Percentiles rank a stretch among this genome's conserved stretches.
These are phyloP conservation scores for Lodderomyces theae DNA, from an alignment of 1,139 yeast genomes.

Conservation along the genomic window DNA sequence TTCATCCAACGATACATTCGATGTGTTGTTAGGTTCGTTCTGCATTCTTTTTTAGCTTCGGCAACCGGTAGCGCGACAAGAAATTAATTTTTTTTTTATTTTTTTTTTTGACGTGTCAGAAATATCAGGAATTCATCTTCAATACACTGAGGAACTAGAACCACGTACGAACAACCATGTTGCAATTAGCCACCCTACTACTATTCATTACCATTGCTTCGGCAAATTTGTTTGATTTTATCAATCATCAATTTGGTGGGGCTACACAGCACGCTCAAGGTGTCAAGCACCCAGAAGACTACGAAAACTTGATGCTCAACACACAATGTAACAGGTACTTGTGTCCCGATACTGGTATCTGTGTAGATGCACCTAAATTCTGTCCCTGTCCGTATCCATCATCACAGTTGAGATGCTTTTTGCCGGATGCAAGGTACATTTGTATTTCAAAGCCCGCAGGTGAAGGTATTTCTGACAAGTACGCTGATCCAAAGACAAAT, in stretches of 20 bases:
- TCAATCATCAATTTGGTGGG: conserved; percentile 29
- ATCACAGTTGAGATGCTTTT: conserved; percentile 75
- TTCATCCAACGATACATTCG: too few relatives aligned
- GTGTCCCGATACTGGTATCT: conserved; percentile 77
- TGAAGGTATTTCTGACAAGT: conserved; percentile 28
- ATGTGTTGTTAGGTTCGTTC: too few relatives aligned
- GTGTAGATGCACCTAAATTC: conserved; percentile 65
- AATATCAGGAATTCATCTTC: background rate
- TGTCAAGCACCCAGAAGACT: conserved; percentile 24
- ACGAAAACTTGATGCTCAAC: conserved; percentile 30
- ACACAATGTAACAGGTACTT: conserved; percentile 64
- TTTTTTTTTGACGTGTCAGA: conserved; percentile 5
- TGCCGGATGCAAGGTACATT: conserved; percentile 66
- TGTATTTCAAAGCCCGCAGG: conserved; percentile 83
- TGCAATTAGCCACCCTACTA: background rate
- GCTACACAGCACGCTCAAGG: conserved; percentile 17
- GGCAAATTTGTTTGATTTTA: conserved; percentile 36
- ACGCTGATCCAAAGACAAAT: conserved; percentile 48
- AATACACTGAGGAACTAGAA: too few relatives aligned
- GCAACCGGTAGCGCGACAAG: background rate
- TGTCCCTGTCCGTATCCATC: conserved; percentile 93
- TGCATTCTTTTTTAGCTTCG: too few relatives aligned
- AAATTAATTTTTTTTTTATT: too few relatives aligned
- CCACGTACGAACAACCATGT: too few relatives aligned
- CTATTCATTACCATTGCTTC: conserved; percentile 7